Conservation (phyloP, 345 rosid species). For the Diplotaxis tenuifolia region DNA sequence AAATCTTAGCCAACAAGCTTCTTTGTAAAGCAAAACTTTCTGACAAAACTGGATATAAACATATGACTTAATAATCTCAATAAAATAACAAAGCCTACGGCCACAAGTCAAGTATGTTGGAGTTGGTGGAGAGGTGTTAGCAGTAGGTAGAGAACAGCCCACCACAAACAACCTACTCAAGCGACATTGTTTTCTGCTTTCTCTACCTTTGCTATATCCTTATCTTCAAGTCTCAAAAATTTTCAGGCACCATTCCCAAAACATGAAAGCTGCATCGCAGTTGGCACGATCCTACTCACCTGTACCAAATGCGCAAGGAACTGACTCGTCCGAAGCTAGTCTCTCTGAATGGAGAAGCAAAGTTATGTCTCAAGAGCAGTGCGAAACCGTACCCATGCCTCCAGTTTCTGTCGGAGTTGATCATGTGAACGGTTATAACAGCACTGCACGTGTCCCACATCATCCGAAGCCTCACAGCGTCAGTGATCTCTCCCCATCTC, state of each 20-base stretch:
- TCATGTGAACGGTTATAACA: slow-evolving; percentile 50
- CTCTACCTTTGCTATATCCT: not conserved
- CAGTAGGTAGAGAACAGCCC: not conserved
- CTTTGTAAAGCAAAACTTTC: no score
- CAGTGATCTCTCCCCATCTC: slow-evolving; percentile 75
- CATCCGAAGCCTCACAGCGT: slow-evolving; percentile 53
- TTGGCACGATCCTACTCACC: not conserved
- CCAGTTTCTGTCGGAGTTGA: slow-evolving; percentile 31
- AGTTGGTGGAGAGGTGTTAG: not conserved
- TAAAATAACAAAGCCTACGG: no score
- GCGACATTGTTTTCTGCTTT: not conserved
- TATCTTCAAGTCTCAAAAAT: not conserved
- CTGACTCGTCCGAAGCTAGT: slow-evolving; percentile 40
- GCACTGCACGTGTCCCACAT: slow-evolving; percentile 18
- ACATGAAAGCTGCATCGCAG: not conserved
- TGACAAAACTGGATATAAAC: no score
- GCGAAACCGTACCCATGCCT: slow-evolving; percentile 8
- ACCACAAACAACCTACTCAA: not conserved
- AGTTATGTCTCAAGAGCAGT: slow-evolving; percentile 47
- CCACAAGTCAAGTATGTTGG: not conserved
- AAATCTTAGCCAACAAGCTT: no score
- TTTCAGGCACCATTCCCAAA: not conserved
- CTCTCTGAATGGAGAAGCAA: slow-evolving; percentile 74
- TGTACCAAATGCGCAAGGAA: slow-evolving; percentile 40
- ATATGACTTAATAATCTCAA: no score